phyloP scores from a whole-genome alignment of 2,329 filamentous ascomycete genomes.

The Colletotrichum sp. region DNA sequence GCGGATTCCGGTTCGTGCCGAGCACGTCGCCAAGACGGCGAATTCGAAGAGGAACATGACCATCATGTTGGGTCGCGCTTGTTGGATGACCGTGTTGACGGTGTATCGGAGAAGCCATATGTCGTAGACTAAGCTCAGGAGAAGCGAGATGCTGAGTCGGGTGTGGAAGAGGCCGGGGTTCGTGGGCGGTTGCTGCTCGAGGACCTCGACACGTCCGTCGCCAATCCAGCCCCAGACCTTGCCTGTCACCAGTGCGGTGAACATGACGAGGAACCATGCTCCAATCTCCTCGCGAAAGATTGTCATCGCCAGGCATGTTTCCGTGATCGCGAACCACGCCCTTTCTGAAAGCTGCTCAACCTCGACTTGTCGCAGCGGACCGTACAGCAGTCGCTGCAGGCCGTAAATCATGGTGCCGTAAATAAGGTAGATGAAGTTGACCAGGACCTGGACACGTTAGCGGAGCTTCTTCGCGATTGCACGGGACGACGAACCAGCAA shows the following conservation, averaged over 20 bases:
- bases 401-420: constrained; percentile 84
- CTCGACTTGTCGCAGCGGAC: constrained; percentile 88
- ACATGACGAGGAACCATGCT: constrained; percentile 95
- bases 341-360: constrained; percentile 97
- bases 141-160: constrained; percentile 78
- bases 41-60: constrained; percentile 99
- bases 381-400: constrained; percentile 89
- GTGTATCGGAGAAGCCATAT: constrained; percentile 81
- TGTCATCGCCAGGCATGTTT: constrained; percentile 97
- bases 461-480: background rate
- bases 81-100: constrained; percentile 80
- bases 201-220: constrained; percentile 88
- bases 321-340: constrained; percentile 96
- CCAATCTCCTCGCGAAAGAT: constrained; percentile 96
- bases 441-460: constrained; percentile 69
- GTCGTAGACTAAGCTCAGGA: constrained; percentile 82
- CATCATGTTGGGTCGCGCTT: constrained; percentile 98
- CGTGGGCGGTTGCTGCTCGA: constrained; percentile 92
- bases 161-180: constrained; percentile 90
- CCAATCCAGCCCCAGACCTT: constrained; percentile 99
- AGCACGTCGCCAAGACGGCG: constrained; percentile 81
- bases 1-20: constrained; percentile 77
- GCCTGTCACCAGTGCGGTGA: constrained; percentile 86
- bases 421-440: constrained; percentile 85
- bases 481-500: constrained; percentile 71